Evolutionary conservation across 2,329 filamentous ascomycete genomes (phyloP), one percentile per base, ranked within the genome.

Genomic region (Graphium sp.): DNA sequence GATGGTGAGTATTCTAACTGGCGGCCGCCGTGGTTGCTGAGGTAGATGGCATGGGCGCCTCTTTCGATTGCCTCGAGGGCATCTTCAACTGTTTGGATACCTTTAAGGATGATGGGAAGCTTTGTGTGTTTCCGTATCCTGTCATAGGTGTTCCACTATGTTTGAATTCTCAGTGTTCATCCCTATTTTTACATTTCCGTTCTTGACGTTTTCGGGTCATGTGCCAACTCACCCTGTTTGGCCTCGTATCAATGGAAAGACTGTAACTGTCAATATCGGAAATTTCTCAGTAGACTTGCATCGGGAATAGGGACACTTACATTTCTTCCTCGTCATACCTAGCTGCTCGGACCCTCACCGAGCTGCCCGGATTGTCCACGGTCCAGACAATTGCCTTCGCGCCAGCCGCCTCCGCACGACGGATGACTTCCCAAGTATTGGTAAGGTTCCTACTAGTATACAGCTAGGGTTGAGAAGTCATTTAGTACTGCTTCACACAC

Each of bases 11-110:
- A 50, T 23, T 59, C 53, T 0, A 58, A 41, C 30, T 59, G 55
- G 11, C 56, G 41, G 5, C 53, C 53, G 5, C 53, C 54, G 31
- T 59, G 55, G 32, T 58, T 58, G 23, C 48, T 55, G 3, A 59
- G 44, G 12, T 55, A 45, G 29, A 58, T 50, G 2, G 49, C 53
- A 20, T 55, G 47, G 11, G 52, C 41, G 2, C 50, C 52, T 22
- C 52, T 35, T 17, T 49, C 39, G 6, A 51, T 43, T 1, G 54
- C 54, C 3, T 47, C 34, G n/a, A 42, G 35, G 9, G 53, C 55
- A 30, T 59, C 53, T 7, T 55, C 48, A 4, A 52, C 50, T 6
- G 45, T 52, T 34, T 52, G 41, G 3, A 59, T 47, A 4, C 55
- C 55, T 28, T 58, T 58, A 22, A 55, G 43, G 9, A 58, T 44